These are phyloP conservation scores for Trichoderma breve DNA, from an alignment of 2,329 filamentous ascomycete genomes.

Conservation along the genomic window DNA sequence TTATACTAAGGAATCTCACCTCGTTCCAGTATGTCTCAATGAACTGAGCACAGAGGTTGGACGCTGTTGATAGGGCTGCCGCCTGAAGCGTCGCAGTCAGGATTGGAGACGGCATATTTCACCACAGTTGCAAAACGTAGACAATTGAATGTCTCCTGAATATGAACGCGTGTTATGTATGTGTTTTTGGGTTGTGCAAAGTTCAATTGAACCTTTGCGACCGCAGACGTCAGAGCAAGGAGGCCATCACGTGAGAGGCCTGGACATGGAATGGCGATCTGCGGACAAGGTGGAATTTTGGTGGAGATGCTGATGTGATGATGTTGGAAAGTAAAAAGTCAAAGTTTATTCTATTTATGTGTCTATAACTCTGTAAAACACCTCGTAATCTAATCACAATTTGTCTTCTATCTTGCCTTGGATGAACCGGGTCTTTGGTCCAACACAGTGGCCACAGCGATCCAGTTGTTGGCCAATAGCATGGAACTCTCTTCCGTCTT, in stretches of 20 bases:
- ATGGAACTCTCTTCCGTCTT: background rate
- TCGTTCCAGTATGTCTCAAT: conserved; percentile 48
- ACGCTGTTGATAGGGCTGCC: conserved; percentile 48
- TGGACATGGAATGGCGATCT: background rate
- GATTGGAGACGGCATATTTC: conserved; percentile 48
- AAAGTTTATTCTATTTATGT: background rate
- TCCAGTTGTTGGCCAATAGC: no score
- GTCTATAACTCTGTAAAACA: background rate
- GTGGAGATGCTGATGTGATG: background rate
- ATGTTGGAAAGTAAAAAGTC: background rate
- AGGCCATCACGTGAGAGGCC: conserved; percentile 1
- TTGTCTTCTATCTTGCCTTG: background rate
- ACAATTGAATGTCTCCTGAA: background rate
- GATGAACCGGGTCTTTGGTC: background rate
- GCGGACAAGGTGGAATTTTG: background rate
- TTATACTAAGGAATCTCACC: conserved; percentile 30
- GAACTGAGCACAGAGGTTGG: conserved; percentile 55
- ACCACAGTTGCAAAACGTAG: background rate
- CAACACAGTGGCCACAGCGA: background rate
- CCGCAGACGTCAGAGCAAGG: background rate
- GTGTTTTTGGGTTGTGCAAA: background rate
- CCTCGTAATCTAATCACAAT: no score
- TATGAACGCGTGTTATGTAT: background rate
- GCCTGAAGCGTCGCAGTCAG: conserved; percentile 54
- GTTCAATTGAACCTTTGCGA: background rate